Conservation (phyloP, 768 basidiomycete genomes). For the Candolleomyces eurysporus region DNA sequence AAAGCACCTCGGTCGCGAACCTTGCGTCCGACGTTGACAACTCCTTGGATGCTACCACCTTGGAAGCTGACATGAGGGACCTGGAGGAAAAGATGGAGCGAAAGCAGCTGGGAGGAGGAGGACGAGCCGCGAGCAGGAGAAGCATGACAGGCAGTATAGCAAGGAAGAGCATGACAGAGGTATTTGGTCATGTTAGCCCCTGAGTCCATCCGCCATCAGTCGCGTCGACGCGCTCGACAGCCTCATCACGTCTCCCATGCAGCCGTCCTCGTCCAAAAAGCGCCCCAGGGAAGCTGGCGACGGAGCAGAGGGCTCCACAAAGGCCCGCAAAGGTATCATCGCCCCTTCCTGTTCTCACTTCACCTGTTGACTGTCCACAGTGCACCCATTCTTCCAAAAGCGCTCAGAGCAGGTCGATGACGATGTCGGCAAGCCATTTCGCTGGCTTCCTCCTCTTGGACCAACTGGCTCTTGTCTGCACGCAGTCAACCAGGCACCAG, state of each 20-base stretch:
- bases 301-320: not conserved
- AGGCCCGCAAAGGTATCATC: not conserved
- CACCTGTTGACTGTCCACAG: constrained; percentile 14
- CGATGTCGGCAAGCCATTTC: constrained; percentile 24
- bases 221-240: not conserved
- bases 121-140: not conserved
- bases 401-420: constrained; percentile 7
- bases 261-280: not conserved
- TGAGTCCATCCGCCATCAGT: not conserved
- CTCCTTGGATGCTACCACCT: constrained; percentile 51
- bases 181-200: constrained; percentile 2
- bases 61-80: constrained; percentile 28
- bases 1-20: constrained; percentile 23
- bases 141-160: not conserved
- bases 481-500: constrained; percentile 40
- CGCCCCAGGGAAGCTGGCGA: not conserved
- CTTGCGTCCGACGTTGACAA: constrained; percentile 57
- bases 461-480: constrained; percentile 39
- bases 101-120: not conserved
- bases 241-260: not conserved
- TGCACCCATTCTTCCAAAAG: constrained; percentile 35
- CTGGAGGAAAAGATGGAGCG: not conserved
- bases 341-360: not conserved
- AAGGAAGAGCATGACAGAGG: not conserved
- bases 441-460: constrained; percentile 42